phyloP scores from a whole-genome alignment of 371 early-diverging fungal species.

The Circinella minor region DNA sequence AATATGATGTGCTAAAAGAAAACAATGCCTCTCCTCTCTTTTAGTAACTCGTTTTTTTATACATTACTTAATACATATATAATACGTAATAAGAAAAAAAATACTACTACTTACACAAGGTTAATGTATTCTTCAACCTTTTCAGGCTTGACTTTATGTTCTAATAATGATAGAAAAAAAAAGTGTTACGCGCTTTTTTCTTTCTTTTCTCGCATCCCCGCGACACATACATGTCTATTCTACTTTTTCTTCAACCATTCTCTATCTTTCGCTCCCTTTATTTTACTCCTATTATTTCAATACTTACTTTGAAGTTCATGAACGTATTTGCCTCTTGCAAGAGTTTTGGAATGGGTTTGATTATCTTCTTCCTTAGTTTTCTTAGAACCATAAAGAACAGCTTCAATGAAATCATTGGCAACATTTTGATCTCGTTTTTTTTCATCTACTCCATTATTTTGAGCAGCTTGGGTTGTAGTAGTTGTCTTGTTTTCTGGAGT shows the following conservation, averaged over 20 bases:
- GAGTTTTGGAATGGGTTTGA: conserved; percentile 70
- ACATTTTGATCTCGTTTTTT: conserved; percentile 16
- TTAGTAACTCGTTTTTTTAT: background rate
- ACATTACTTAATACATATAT: background rate
- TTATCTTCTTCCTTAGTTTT: conserved; percentile 55
- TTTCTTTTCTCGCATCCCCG: too few relatives aligned
- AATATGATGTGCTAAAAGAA: conserved; percentile 61
- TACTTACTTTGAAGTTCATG: conserved; percentile 82
- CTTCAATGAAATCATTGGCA: conserved; percentile 46
- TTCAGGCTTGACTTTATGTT: conserved; percentile 86
- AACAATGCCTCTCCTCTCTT: background rate
- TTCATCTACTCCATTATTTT: conserved; percentile 4
- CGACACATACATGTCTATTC: too few relatives aligned
- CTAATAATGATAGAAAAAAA: conserved; percentile 30
- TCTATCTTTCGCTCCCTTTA: too few relatives aligned
- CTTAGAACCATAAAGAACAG: conserved; percentile 69
- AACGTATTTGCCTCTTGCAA: conserved; percentile 89
- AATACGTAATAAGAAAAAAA: background rate
- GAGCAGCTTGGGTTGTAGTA: background rate
- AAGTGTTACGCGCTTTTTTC: too few relatives aligned
- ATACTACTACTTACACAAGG: conserved; percentile 54
- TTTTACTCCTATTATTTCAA: background rate
- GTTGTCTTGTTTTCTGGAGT: background rate
- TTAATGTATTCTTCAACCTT: conserved; percentile 82
- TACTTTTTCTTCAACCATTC: too few relatives aligned